phyloP scores from a whole-genome alignment of 2,329 filamentous ascomycete genomes.

The Proliferodiscus dingleyae region DNA sequence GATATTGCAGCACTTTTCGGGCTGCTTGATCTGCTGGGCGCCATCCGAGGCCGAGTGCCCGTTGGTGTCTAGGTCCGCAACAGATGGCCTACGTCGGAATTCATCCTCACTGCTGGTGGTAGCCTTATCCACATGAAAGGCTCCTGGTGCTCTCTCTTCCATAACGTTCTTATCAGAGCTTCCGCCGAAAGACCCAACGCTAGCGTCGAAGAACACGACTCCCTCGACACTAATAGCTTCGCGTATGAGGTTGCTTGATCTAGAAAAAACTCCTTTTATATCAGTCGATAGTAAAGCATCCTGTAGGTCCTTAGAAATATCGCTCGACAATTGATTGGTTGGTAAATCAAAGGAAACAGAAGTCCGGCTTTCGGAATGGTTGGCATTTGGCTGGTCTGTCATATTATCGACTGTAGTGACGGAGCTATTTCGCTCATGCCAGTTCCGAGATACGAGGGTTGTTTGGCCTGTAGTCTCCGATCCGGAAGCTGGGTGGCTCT shows the following conservation, averaged over 20 bases:
- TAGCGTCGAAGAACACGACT: slow-evolving; percentile 29
- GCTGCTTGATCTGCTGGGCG: not conserved
- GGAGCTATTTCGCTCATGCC: slow-evolving; percentile 21
- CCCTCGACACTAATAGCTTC: slow-evolving; percentile 30
- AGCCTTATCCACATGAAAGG: slow-evolving; percentile 17
- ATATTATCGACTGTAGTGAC: slow-evolving; percentile 21
- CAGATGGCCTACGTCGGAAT: slow-evolving; percentile 10
- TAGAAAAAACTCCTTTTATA: slow-evolving; percentile 24
- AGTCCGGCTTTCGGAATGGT: slow-evolving; percentile 12
- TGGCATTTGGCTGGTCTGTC: slow-evolving; percentile 11
- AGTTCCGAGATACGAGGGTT: slow-evolving; percentile 16
- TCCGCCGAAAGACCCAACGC: slow-evolving; percentile 26
- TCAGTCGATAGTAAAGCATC: slow-evolving; percentile 25
- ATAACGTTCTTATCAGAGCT: slow-evolving; percentile 20
- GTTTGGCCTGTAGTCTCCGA: slow-evolving; percentile 15
- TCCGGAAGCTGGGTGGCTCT: slow-evolving; percentile 11
- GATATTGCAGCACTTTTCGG: slow-evolving; percentile 25
- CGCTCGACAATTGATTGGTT: slow-evolving; percentile 5
- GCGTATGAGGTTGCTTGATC: slow-evolving; percentile 30
- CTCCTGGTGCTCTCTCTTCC: slow-evolving; percentile 24
- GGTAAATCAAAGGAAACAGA: slow-evolving; percentile 25
- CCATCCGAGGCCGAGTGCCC: slow-evolving; percentile 2
- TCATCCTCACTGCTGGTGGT: slow-evolving; percentile 28
- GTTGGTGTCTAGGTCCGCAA: slow-evolving; percentile 11
- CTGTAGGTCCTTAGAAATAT: slow-evolving; percentile 22